Base-by-base conservation (phyloP, 345 rosid genomes). In the Lenwebbia sp. region DNA sequence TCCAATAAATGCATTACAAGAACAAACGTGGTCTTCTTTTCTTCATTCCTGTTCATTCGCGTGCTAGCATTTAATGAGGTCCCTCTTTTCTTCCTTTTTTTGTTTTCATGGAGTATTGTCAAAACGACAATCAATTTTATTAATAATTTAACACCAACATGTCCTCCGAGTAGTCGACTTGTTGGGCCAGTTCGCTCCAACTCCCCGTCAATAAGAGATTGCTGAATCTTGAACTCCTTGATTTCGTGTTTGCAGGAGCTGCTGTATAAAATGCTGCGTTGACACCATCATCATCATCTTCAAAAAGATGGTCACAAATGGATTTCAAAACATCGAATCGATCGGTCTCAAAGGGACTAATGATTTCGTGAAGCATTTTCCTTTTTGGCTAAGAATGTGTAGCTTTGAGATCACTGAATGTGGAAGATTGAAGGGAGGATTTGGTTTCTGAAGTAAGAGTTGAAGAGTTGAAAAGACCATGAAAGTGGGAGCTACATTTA, bases 121-220 rank as follows among this genome's bases (percentile, higher is more conserved):
- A n/a, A n/a, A n/a, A n/a, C n/a, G n/a, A n/a, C n/a, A n/a, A n/a
- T n/a, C n/a, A n/a, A n/a, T n/a, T n/a, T n/a, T n/a, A n/a, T n/a
- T n/a, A n/a, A n/a, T n/a, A n/a, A n/a, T n/a, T n/a, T n/a, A n/a
- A n/a, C n/a, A n/a, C 87, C 9, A 91, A 3, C 91, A 86, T 91
- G 78, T 89, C 87, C 76, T 90, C 86, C 3, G 91, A 90, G 60
- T 90, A 78, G n/a, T 91, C 87, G 25, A 86, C 82, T 83, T 86
- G 54, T 23, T 86, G 83, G 3, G 91, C 90, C 82, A 90, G 85
- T 15, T 89, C 87, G 21, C 90, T 90, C 92, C 93, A 91, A 44
- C 83, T 90, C 21, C 88, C 92, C 5, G 86, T 75, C 41, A 88
- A 52, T 83, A 87, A 85, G 83, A 88, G 82, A 76, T 88, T 88